Base-by-base conservation (phyloP, 495 filamentous ascomycete genomes). In the Lichenothelia convexa region DNA sequence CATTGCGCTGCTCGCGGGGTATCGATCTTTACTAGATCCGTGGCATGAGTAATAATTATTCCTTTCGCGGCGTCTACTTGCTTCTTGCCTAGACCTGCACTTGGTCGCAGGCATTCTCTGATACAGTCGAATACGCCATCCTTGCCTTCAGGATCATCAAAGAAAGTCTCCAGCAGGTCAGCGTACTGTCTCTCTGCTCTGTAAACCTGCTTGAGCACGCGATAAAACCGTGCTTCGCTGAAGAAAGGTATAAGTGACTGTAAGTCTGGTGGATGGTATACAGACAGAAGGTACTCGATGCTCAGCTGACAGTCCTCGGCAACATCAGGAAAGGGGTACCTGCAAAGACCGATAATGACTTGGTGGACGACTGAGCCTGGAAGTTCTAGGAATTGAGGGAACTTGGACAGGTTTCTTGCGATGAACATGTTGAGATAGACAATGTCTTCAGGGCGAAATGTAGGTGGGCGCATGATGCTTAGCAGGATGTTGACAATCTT, bases 361-460 rank as follows among this genome's bases (percentile, higher is more conserved):
- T 73, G 75, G 45, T 87, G 78, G 1, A 95, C 65, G 6, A 78
- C 76, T 5, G 79, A 79, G 34, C 85, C 89, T 0, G 89, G 73
- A 39, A 97, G 70, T 21, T 93, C 67, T 45, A 97, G 80, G 47
- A 92, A 93, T 52, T 94, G 86, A 4, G 82, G 85, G 50, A 92
- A 97, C 56, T 95, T 97, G 2, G 89, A 82, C 12, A 95, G 66
- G 47, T 92, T 97, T 39, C 89, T 77, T 30, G 89, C 87, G 53
- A 95, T 73, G 50, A 97, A 95, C 82, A 97, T 97, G 52, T 97
- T 78, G 22, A 97, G 67, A 54, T 91, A 95, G 39, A 97, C 81
- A 18, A 78, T 83, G 54, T 94, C 82, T 40, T 78, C 69, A n/a
- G 71, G 47, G 3, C 70, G 65, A 48, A 91, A 94, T 7, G 73